Evolutionary conservation across 257 asterid species (phyloP), one percentile per base, ranked within the genome.

Genomic region (Solanum pinnatisectum): DNA sequence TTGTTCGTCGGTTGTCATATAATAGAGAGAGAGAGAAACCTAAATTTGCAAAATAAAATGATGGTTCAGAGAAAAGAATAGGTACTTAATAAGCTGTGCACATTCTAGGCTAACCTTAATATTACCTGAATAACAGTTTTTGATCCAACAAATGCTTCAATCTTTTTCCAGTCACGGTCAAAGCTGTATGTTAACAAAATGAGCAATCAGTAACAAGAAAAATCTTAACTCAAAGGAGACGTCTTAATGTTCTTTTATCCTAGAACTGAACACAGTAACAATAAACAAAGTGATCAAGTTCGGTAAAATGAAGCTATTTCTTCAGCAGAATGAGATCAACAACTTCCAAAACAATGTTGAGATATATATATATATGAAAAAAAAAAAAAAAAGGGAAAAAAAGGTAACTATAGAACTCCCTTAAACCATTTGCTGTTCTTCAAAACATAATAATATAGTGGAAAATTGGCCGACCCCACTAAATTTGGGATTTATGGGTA

Each of bases 121-220:
- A 85, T 86, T 87, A 95, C 99, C 98, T 96, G 99, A 90, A 96
- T 96, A 49, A 94, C 99, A 35, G 98, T 92, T 90, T 96, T 96
- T 14, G 99, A 96, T 56, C 98, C 99, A 56, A 96, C 88, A 92
- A 96, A 96, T 81, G 99, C 99, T 92, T 96, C 99, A 27, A 96
- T 96, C 89, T 96, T 96, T 90, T 96, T 96, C 99, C 99, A 96
- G 89, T 96, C 99, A 39, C 99, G 98, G 86, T 96, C 98, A 89
- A 96, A 96, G 15, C 99, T 96, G 91, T 52, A 89, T 11, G 37
- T 36, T 60, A 65, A 46, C 42, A 81, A 81, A 81, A 46, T 49
- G 39, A 20, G 42, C 52, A 67, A 71, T 15, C 67, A 83, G 63
- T 56, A 8, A 87, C 35, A 36, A 84, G 25, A 83, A 68, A 40